Evolutionary conservation across 164 flowering plant species (phyloP).

Genomic region (Vitis rotundifolia): DNA sequence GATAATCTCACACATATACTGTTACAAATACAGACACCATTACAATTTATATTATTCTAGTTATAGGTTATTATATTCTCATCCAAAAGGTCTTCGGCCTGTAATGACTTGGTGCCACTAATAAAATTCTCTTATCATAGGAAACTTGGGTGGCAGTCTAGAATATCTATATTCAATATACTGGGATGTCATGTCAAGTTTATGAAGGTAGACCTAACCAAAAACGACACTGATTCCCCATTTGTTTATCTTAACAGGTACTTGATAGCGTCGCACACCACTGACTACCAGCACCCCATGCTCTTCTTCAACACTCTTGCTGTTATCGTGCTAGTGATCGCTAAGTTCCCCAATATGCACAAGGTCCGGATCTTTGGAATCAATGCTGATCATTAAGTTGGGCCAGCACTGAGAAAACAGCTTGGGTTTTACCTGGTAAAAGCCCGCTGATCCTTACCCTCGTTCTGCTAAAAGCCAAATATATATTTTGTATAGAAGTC

Average conservation of each 20-base stretch:
- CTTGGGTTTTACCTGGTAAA: constrained; percentile 8
- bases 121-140: no score
- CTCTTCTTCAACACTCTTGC: constrained; percentile 78
- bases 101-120: no score
- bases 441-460: constrained; percentile 14
- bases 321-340: constrained; percentile 62
- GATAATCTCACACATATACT: no score
- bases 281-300: constrained; percentile 79
- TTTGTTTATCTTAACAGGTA: constrained; percentile 40
- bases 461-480: constrained; percentile 6
- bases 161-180: no score
- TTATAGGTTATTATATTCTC: no score
- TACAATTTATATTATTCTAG: no score
- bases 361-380: constrained; percentile 79
- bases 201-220: neutral
- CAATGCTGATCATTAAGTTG: constrained; percentile 50
- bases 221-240: neutral
- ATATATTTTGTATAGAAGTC: constrained; percentile 29
- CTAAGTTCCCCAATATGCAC: constrained; percentile 89
- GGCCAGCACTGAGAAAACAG: neutral
- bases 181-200: neutral
- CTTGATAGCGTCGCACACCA: constrained; percentile 85
- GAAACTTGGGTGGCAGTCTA: no score
- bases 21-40: no score
- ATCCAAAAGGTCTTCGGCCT: no score